Conservation (phyloP, 768 basidiomycete species). For the Mrakia gelida region DNA sequence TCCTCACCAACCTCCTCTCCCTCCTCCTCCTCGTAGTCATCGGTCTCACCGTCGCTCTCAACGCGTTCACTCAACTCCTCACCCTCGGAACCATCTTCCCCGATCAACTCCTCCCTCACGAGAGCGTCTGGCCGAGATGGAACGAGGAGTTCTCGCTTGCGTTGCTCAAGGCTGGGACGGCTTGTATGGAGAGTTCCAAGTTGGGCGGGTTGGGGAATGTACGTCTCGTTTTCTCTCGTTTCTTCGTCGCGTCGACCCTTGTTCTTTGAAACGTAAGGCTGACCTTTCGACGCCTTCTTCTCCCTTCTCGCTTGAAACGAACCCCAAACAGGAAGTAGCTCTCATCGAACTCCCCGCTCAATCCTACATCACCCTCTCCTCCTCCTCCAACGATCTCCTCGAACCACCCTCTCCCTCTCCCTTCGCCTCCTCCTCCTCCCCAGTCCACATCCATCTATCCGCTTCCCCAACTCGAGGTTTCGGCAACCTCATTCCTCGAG, state of each 20-base stretch:
- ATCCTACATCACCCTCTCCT: constrained; percentile 7
- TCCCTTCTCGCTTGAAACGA: not conserved
- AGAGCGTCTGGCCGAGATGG: not conserved
- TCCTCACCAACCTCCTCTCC: constrained; percentile 24
- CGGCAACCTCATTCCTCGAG: not conserved
- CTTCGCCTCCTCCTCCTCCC: not conserved
- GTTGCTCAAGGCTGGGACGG: not conserved
- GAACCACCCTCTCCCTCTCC: not conserved
- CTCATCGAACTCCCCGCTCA: constrained; percentile 11
- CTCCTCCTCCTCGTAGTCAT: constrained; percentile 24
- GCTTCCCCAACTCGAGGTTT: not conserved
- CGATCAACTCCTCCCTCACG: constrained; percentile 16
- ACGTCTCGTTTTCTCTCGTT: not conserved
- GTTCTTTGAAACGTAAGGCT: not conserved
- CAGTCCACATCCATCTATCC: not conserved
- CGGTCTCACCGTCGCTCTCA: constrained; percentile 24
- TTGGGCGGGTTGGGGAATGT: constrained; percentile 6
- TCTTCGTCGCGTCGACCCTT: too few relatives aligned
- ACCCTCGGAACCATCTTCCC: constrained; percentile 10
- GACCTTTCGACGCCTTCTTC: not conserved
- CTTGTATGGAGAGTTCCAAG: not conserved
- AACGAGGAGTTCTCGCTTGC: constrained; percentile 26
- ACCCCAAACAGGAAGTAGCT: not conserved
- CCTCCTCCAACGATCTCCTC: not conserved
- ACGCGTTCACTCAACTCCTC: constrained; percentile 11